Base-by-base conservation (phyloP, 768 basidiomycete genomes). In the Sporobolomyces phaffii region DNA sequence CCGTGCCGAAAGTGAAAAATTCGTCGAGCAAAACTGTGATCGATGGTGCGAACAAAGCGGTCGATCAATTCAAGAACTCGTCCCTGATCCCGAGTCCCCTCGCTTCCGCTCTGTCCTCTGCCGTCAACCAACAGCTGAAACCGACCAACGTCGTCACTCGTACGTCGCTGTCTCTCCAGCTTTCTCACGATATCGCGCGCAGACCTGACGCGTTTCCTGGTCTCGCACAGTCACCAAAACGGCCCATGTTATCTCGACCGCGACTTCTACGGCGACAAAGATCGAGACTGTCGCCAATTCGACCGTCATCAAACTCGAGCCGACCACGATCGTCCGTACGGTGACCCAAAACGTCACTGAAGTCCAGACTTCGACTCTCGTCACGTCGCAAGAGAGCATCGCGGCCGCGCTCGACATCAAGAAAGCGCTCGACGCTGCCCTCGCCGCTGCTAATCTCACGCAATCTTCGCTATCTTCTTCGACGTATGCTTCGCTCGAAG, bases 181-280 rank as follows among this genome's bases (percentile, higher is more conserved):
- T n/a, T n/a, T n/a, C n/a, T n/a, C n/a, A n/a, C n/a, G n/a, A n/a
- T n/a, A n/a, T n/a, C n/a, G n/a, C n/a, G n/a, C n/a, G n/a, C n/a
- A n/a, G n/a, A n/a, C n/a, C n/a, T n/a, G n/a, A n/a, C n/a, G n/a
- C n/a, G n/a, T n/a, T n/a, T n/a, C n/a, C n/a, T n/a, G n/a, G n/a
- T n/a, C n/a, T n/a, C n/a, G n/a, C n/a, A n/a, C n/a, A 60, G 66
- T 38, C 28, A 54, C 48, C 79, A 56, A 80, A 74, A 60, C 58
- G 26, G 54, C 68, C 31, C 59, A 72, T 49, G 7, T 59, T 41
- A 49, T 73, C 62, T 41, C 71, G 24, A 69, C 68, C 43, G 60
- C 56, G 18, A 44, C 54, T n/a, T 11, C 80, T 78, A 36, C 82
- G 77, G n/a, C 79, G 72, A 36, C 79, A 77, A 34, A 75, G 72